Evolutionary conservation across 2,329 filamentous ascomycete species (phyloP).

Genomic region (Ceratocystis cubensis): DNA sequence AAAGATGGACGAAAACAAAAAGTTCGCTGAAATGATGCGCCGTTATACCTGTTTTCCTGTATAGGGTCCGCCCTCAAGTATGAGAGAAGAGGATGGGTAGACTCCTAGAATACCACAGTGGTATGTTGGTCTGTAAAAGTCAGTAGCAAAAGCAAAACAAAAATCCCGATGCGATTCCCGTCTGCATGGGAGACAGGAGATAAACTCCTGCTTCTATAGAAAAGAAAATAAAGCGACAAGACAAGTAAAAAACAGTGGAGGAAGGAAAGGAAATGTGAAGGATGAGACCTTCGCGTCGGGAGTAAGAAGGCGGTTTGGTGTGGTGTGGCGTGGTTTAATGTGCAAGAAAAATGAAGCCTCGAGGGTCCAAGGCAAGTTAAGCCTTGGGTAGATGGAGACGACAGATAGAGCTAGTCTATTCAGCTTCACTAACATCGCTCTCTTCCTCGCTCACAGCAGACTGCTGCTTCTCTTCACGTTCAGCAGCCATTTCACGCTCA

Average conservation of each 20-base stretch:
- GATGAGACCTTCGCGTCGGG: not conserved
- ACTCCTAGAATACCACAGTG: not conserved
- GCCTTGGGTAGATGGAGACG: not conserved
- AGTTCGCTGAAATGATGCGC: conserved; percentile 7
- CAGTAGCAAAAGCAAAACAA: conserved; percentile 1
- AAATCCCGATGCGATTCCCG: not conserved
- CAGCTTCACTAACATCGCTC: conserved; percentile 55
- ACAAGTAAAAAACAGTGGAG: not conserved
- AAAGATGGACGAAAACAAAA: not conserved
- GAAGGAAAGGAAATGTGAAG: not conserved
- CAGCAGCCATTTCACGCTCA: conserved; percentile 44
- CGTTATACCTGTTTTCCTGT: conserved; percentile 1
- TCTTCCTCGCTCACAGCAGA: conserved; percentile 36
- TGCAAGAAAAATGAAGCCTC: not conserved
- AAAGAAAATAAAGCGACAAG: not conserved
- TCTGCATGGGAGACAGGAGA: not conserved
- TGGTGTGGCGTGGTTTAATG: not conserved
- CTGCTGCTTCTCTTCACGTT: conserved; percentile 42
- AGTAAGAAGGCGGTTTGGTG: not conserved
- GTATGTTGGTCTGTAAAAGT: not conserved
- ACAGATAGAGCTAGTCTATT: conserved; percentile 30
- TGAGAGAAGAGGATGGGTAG: not conserved
- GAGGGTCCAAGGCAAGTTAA: not conserved
- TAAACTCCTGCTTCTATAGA: not conserved
- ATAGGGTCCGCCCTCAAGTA: not conserved